These are phyloP conservation scores for Batkoa obscura DNA, from an alignment of 371 early-diverging fungal species.

Conservation along the genomic window DNA sequence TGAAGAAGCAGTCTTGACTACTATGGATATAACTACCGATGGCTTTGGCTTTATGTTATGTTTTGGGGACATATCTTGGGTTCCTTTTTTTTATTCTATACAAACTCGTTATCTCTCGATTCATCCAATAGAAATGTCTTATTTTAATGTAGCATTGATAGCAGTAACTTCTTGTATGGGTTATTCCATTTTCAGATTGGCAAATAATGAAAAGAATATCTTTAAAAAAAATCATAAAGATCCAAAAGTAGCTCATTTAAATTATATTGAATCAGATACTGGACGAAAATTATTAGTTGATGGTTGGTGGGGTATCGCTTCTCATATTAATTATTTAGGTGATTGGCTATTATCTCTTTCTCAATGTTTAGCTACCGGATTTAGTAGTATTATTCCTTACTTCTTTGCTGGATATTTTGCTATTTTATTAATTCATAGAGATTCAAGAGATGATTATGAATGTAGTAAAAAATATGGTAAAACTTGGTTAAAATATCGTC, in stretches of 20 bases:
- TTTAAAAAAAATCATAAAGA: slow-evolving; percentile 54
- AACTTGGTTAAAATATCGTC: slow-evolving; percentile 79
- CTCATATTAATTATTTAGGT: slow-evolving; percentile 81
- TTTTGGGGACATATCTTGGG: slow-evolving; percentile 73
- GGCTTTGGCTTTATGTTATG: slow-evolving; percentile 90
- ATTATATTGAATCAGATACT: slow-evolving; percentile 57
- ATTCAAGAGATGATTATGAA: slow-evolving; percentile 67
- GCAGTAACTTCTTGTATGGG: slow-evolving; percentile 37
- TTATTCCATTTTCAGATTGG: slow-evolving; percentile 64
- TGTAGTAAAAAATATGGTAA: slow-evolving; percentile 79
- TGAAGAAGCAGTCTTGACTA: slow-evolving; percentile 62
- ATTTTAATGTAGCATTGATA: slow-evolving; percentile 18
- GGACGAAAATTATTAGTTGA: slow-evolving; percentile 60
- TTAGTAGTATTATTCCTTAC: slow-evolving; percentile 62
- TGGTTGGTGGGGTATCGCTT: slow-evolving; percentile 87
- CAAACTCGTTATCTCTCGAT: slow-evolving; percentile 74
- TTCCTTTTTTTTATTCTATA: slow-evolving; percentile 71
- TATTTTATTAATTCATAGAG: slow-evolving; percentile 70
- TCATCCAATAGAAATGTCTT: slow-evolving; percentile 31
- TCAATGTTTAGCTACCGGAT: slow-evolving; percentile 22
- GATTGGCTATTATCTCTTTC: slow-evolving; percentile 11
- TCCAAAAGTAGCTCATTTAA: slow-evolving; percentile 40
- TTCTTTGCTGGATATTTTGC: slow-evolving; percentile 82
- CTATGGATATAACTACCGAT: slow-evolving; percentile 86
- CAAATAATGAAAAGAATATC: slow-evolving; percentile 72